These are phyloP conservation scores for Penicillium sp. DNA, from an alignment of 2,329 filamentous ascomycete genomes.

Conservation along the genomic window DNA sequence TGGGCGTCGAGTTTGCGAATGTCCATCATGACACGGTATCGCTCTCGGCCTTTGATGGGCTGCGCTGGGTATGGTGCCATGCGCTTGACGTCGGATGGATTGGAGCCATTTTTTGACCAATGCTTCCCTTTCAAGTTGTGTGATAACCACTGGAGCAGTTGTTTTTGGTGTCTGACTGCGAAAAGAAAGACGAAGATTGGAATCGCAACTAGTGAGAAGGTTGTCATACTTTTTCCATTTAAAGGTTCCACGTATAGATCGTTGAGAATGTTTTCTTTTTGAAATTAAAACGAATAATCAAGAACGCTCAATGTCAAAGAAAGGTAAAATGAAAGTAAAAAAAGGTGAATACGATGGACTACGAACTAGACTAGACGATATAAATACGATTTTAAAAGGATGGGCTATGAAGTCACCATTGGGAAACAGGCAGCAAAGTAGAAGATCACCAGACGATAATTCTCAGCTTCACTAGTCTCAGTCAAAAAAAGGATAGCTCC, in stretches of 20 bases:
- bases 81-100: constrained; percentile 31
- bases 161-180: constrained; percentile 28
- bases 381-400: constrained; percentile 20
- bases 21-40: constrained; percentile 50
- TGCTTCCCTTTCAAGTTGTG: neutral
- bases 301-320: neutral
- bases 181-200: constrained; percentile 33
- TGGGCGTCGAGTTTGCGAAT: constrained; percentile 46
- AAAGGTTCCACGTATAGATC: neutral
- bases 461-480: constrained; percentile 13
- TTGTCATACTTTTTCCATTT: constrained; percentile 34
- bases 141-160: constrained; percentile 14
- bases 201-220: constrained; percentile 31
- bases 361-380: constrained; percentile 1
- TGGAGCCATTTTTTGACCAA: constrained; percentile 8
- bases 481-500: constrained; percentile 15
- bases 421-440: constrained; percentile 16
- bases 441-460: constrained; percentile 23
- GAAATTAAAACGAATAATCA: constrained; percentile 2
- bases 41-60: constrained; percentile 40
- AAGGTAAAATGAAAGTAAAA: neutral
- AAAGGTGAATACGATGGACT: neutral
- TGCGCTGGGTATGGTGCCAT: constrained; percentile 41
- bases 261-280: neutral
- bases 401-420: constrained; percentile 15